These are phyloP conservation scores for Rubus idaeus DNA, from an alignment of 306 rosid genomes.

Conservation along the genomic window DNA sequence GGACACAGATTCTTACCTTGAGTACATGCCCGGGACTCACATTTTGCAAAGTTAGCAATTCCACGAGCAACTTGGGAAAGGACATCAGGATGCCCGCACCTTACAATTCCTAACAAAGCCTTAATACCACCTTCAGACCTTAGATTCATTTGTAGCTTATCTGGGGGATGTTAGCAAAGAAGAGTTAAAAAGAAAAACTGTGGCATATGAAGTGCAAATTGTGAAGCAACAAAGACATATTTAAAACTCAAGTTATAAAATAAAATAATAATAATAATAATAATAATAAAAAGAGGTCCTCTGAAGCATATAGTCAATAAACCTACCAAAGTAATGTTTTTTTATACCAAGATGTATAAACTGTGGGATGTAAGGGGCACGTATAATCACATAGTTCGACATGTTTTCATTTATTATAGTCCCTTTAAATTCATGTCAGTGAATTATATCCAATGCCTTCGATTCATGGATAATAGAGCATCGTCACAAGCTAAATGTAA, in stretches of 20 bases:
- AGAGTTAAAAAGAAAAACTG: conserved; percentile 10
- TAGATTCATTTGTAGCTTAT: conserved; percentile 75
- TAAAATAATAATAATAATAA: too few species aligned
- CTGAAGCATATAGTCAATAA: neutral
- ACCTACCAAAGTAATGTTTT: neutral
- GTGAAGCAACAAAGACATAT: neutral
- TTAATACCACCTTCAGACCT: conserved; percentile 93
- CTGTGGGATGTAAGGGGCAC: neutral
- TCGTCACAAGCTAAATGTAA: neutral
- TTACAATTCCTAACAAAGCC: conserved; percentile 91
- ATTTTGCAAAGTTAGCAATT: conserved; percentile 95
- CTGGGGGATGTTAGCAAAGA: conserved; percentile 30
- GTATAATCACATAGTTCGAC: neutral
- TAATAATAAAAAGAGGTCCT: neutral
- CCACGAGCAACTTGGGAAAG: conserved; percentile 99
- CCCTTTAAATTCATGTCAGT: neutral
- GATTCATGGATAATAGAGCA: neutral
- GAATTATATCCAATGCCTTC: neutral
- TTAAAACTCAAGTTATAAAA: neutral
- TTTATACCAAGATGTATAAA: neutral
- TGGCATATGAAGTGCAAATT: conserved; percentile 9
- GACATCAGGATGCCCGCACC: conserved; percentile 97
- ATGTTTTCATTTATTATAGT: neutral
- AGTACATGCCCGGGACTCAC: conserved; percentile 87
- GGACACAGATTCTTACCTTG: conserved; percentile 57